Evolutionary conservation across 208 protist genomes (phyloP), one percentile per base, ranked within the genome.

Genomic region (Trichomonas tenax): DNA sequence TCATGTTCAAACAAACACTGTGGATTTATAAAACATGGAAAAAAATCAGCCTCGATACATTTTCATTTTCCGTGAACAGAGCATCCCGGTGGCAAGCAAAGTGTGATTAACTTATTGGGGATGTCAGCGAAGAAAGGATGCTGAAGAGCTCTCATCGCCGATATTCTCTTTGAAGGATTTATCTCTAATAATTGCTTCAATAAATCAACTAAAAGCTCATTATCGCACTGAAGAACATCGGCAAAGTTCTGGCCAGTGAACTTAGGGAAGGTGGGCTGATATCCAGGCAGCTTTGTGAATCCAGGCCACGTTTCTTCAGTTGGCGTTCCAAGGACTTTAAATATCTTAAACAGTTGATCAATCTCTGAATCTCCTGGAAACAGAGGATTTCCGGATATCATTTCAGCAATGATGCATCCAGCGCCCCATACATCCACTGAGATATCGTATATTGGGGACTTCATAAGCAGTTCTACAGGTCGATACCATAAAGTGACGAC

Each of bases 401-500:
- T 95, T 95, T 95, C 89, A 9, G 89, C 89, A 15, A 95, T 95
- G 23, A 95, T 95, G 31, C 89, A 95, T 40, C 89, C 89, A n/a
- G 49, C 46, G 23, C 89, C 89, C 89, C 89, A 95, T 40, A 95
- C 36, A 41, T 95, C 89, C 36, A 72, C 38, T 40, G 89, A 51
- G 41, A 51, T 72, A 38, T 72, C 49, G 89, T 95, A 95, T 11
- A 51, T 15, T 17, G 21, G 46, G 8, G 44, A 38, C 0, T 45
- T 97, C n/a, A 97, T 82, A 15, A 97, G 82, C 26, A 97, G 38
- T 63, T 97, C 97, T 34, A 96, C 96, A 23, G 97, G 89, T 36
- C 97, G 96, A 82, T 98, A 98, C 97, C 97, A 98, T 31, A 97
- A 96, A 15, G 97, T 98, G 45, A 98, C 97, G 17, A 98, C 97